Base-by-base conservation (phyloP, 805 yeast genomes). In the Saturnispora zaruensis region DNA sequence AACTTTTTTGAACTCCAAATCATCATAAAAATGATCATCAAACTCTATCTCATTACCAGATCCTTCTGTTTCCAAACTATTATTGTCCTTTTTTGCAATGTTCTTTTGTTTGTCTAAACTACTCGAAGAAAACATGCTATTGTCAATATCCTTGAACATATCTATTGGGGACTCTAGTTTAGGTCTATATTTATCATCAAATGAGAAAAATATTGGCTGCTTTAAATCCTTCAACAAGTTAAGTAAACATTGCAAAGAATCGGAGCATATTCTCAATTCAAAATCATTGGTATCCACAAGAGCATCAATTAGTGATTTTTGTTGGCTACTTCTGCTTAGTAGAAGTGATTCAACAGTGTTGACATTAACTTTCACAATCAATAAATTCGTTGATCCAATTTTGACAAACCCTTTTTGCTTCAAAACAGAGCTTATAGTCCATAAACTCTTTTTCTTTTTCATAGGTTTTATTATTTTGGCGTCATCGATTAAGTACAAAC, bases 221-320 rank as follows among this genome's bases (percentile, higher is more conserved):
- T 84, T 86, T 57, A 90, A 68, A 58, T 88, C 96, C 52, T 78
- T 81, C 8, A 82, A 55, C 7, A 86, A 58, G 53, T 84, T 95
- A 2, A 79, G 53, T 40, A 90, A 64, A 11, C 91, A 78, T 58
- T 87, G 84, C 0, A 81, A 74, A 0, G 96, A 87, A 61, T 90
- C 98, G 1, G 96, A 91, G 68, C 96, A 89, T 6, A 78, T 54
- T 46, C 72, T 72, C 8, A 81, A 59, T 44, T 74, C 75, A 28
- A 81, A 42, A 45, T 74, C 78, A 2, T 76, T 48, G 3, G 53
- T 18, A 37, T 47, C 43, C 14, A 51, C 4, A 21, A 38, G 48
- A 6, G 49, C 24, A 32, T 48, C 53, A 45, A 50, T 13, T 3
- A 49, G 11, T 5, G 51, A 25, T 41, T 0, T 76, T 57, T 50